These are phyloP conservation scores for Solidago caesia DNA, from an alignment of 129 eudicot species.

Conservation along the genomic window DNA sequence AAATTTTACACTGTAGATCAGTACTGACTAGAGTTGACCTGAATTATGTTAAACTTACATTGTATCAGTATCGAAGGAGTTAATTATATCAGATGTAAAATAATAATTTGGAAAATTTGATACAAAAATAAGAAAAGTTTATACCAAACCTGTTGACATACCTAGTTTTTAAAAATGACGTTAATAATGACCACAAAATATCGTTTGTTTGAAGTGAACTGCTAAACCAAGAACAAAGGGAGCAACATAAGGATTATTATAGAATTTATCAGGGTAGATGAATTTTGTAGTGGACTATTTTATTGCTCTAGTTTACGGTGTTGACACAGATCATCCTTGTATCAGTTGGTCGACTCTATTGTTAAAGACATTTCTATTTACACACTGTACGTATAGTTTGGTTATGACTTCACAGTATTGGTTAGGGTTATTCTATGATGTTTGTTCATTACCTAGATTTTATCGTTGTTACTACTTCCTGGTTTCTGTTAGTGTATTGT, in stretches of 20 bases:
- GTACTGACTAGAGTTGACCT: neutral
- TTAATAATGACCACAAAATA: neutral
- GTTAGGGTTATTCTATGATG: neutral
- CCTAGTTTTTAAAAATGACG: neutral
- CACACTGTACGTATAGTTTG: neutral
- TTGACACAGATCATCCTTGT: neutral
- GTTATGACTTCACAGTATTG: neutral
- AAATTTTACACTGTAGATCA: neutral
- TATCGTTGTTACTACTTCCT: neutral
- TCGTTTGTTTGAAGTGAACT: neutral
- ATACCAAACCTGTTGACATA: neutral
- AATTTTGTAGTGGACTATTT: neutral
- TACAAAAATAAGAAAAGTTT: neutral
- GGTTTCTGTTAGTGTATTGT: neutral
- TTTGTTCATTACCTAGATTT: neutral
- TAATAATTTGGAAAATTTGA: neutral
- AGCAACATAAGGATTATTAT: neutral
- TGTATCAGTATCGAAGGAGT: neutral
- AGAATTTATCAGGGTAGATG: neutral
- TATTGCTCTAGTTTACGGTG: neutral
- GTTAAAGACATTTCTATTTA: neutral
- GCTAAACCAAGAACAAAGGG: neutral
- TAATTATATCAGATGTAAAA: neutral
- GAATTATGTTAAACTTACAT: neutral
- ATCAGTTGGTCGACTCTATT: neutral